Evolutionary conservation across 768 basidiomycete genomes (phyloP), one percentile per base, ranked within the genome.

Genomic region (Tricholoma sp.): DNA sequence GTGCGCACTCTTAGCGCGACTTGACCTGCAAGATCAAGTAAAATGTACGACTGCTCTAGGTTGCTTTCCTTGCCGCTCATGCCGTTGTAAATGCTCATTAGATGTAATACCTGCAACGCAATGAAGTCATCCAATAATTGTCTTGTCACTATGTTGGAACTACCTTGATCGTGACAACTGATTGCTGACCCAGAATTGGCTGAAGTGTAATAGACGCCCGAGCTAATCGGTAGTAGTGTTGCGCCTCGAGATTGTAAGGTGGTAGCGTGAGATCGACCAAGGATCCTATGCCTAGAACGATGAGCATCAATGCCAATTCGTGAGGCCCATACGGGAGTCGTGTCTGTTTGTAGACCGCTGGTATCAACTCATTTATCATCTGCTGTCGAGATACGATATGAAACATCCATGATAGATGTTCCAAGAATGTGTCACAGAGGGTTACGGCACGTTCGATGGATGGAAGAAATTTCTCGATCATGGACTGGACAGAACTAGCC

Each of bases 71-170:
- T 74, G 24, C 79, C 79, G 60, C 79, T 79, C 73, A 82, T 73
- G 43, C 79, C 79, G 58, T 79, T 78, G 68, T 80, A 81, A 34
- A 81, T 72, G 57, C 79, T 80, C 77, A 81, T 81, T 29, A 82
- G 69, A 67, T 81, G 77, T 29, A 82, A 58, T 5, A 74, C 75
- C 76, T 79, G 51, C 14, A 19, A 12, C 39, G 22, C 0, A 29
- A 22, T 11, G 24, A 47, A 27, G 21, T 31, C n/a, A n/a, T 45
- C 8, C 52, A n/a, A 29, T 27, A 50, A n/a, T 55, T 39, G 18
- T 8, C 5, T 18, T 29, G 16, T 9, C 8, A 22, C 29, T 14
- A 14, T 49, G 4, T 27, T 12, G 21, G 14, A n/a, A 52, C 16
- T 50, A 74, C 73, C 67, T 81, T 79, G 59, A 80, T 67, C 12